Conservation (phyloP, 2,329 filamentous ascomycete species). For the Ramularia endophylla region DNA sequence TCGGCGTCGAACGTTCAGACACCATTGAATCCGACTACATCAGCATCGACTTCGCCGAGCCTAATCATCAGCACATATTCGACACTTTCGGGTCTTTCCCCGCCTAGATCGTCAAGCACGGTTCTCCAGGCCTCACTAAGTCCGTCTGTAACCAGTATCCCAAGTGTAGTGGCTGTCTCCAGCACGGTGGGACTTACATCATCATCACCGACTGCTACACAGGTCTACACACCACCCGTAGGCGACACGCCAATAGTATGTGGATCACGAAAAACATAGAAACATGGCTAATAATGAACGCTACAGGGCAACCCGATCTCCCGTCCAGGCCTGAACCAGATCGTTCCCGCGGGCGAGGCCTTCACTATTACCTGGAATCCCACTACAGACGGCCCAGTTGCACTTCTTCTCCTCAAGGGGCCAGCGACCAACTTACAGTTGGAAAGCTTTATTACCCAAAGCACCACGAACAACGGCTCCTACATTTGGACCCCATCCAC, state of each 20-base stretch:
- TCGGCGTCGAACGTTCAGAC: too few relatives aligned
- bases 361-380: conserved; percentile 56
- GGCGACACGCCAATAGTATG: conserved; percentile 24
- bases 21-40: too few relatives aligned
- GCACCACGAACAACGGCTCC: conserved; percentile 50
- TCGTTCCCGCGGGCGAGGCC: conserved; percentile 50
- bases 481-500: conserved; percentile 51
- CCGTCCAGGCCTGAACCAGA: conserved; percentile 45
- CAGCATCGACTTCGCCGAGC: too few relatives aligned
- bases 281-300: conserved; percentile 4
- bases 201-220: too few relatives aligned
- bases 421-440: conserved; percentile 50
- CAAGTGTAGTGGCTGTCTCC: too few relatives aligned
- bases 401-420: conserved; percentile 56
- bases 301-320: conserved; percentile 50
- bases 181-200: too few relatives aligned
- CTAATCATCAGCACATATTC: too few relatives aligned
- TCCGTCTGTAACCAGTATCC: too few relatives aligned
- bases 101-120: too few relatives aligned
- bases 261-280: background rate
- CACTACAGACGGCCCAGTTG: conserved; percentile 45
- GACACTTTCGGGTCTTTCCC: too few relatives aligned
- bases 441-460: conserved; percentile 46
- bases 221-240: conserved; percentile 30
- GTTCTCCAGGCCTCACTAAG: too few relatives aligned